A percentile compares a stretch with the other conserved stretches of the same genome.
These are phyloP conservation scores for Fusarium transvaalense DNA, from an alignment of 2,329 filamentous ascomycete species.

Conservation along the genomic window DNA sequence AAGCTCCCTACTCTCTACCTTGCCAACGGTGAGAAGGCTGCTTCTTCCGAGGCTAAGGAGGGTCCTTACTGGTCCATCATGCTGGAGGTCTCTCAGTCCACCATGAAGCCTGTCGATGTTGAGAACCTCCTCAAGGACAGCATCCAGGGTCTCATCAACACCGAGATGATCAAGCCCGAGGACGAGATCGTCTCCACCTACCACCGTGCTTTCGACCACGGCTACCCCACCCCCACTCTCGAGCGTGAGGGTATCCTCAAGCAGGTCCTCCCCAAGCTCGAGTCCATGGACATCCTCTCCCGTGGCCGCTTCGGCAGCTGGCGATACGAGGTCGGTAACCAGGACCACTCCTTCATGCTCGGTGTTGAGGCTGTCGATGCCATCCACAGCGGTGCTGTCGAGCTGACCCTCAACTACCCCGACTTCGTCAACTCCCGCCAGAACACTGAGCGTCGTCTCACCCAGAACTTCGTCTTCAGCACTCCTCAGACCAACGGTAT, in stretches of 20 bases:
- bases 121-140: slow-evolving; percentile 88
- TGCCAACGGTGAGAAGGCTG: slow-evolving; percentile 85
- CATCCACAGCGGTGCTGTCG: slow-evolving; percentile 88
- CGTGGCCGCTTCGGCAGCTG: slow-evolving; percentile 98
- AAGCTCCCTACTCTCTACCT: slow-evolving; percentile 90
- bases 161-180: slow-evolving; percentile 89
- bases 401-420: slow-evolving; percentile 95
- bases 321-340: slow-evolving; percentile 97
- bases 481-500: slow-evolving; percentile 55
- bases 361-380: slow-evolving; percentile 93
- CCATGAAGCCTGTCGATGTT: slow-evolving; percentile 92
- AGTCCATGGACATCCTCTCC: slow-evolving; percentile 91
- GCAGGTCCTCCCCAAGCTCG: slow-evolving; percentile 91
- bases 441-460: slow-evolving; percentile 65
- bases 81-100: slow-evolving; percentile 96
- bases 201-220: slow-evolving; percentile 97
- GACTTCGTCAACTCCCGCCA: slow-evolving; percentile 89
- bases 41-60: slow-evolving; percentile 78
- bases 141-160: slow-evolving; percentile 98
- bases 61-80: slow-evolving; percentile 99
- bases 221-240: slow-evolving; percentile 93
- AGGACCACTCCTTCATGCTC: slow-evolving; percentile 98
- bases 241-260: slow-evolving; percentile 96
- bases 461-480: slow-evolving; percentile 60
- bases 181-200: slow-evolving; percentile 99